A percentile compares a stretch with the other conserved stretches of the same genome.
These are phyloP conservation scores for Xylariaceae sp. DNA, from an alignment of 2,329 filamentous ascomycete species.

Conservation along the genomic window DNA sequence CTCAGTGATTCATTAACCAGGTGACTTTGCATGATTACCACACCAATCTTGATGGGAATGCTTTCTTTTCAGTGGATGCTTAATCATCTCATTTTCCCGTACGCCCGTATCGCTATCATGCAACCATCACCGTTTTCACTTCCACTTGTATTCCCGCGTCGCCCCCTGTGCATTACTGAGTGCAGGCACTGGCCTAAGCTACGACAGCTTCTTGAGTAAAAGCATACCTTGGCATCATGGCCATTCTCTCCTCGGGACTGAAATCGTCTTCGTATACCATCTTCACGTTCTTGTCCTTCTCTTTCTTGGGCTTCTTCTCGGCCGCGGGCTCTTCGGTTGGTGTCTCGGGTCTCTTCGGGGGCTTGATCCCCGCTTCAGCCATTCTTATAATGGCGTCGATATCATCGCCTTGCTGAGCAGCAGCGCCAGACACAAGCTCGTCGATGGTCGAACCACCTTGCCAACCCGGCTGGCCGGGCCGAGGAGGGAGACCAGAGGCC, in stretches of 20 bases:
- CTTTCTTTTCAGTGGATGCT: too few species aligned
- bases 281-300: conserved; percentile 63
- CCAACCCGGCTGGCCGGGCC: conserved; percentile 38
- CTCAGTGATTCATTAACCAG: too few species aligned
- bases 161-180: too few species aligned
- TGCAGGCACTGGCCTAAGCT: conserved; percentile 1
- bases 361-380: conserved; percentile 60
- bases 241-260: conserved; percentile 90
- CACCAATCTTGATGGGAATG: too few species aligned
- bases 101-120: too few species aligned
- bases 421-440: conserved; percentile 45
- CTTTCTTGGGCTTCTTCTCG: conserved; percentile 67
- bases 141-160: too few species aligned
- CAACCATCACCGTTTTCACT: too few species aligned
- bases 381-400: conserved; percentile 65
- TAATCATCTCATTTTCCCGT: too few species aligned
- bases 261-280: conserved; percentile 81
- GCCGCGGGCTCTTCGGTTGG: conserved; percentile 40
- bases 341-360: conserved; percentile 38
- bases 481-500: conserved; percentile 43
- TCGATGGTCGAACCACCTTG: conserved; percentile 44
- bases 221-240: conserved; percentile 71
- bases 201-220: conserved; percentile 48
- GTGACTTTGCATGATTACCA: too few species aligned
- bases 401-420: conserved; percentile 52